Base-by-base conservation (phyloP, 768 basidiomycete species). In the Amanita brunnescens region DNA sequence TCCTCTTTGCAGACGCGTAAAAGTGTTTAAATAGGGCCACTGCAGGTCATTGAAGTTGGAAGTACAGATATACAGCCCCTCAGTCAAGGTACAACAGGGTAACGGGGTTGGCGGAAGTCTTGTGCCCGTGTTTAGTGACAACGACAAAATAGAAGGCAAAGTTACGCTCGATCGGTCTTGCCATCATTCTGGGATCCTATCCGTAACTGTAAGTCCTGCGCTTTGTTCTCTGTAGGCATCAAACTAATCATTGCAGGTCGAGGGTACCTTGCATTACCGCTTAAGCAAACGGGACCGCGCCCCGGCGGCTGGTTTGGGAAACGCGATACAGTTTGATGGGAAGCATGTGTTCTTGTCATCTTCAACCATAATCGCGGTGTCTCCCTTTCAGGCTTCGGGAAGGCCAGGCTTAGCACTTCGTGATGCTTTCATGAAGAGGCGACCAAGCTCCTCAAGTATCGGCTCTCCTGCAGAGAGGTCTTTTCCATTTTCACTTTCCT, bases 11-110 rank as follows among this genome's bases (percentile, higher is more conserved):
- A 38, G 20, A 37, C 9, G 21, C 44, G 21, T 18, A 18, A 33
- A 32, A 23, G 7, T 30, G 35, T 16, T 29, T 2, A 6, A 46
- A n/a, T 34, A 23, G 33, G 10, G 33, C 40, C 13, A 39, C 6
- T 32, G 51, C 41, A 56, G 20, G 20, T 78, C 79, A 20, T 60
- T 72, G 20, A 75, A 78, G 57, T 65, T 85, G 58, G 78, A 83
- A 55, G 69, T 87, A 48, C 77, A 78, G 51, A 65, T 87, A 23
- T 74, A 78, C 51, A 85, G 83, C 50, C 74, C 80, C 5, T 80
- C 76, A n/a, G 64, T 83, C 9, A 80, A 78, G 59, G 62, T 73
- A n/a, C 64, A 71, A 35, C 64, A 66, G 35, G 61, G 57, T 26
- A 60, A 62, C 33, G 54, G 53, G 48, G 59, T 40, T 54, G 54